Evolutionary conservation across 129 eudicot species (phyloP).

Genomic region (Cynara cardunculus): DNA sequence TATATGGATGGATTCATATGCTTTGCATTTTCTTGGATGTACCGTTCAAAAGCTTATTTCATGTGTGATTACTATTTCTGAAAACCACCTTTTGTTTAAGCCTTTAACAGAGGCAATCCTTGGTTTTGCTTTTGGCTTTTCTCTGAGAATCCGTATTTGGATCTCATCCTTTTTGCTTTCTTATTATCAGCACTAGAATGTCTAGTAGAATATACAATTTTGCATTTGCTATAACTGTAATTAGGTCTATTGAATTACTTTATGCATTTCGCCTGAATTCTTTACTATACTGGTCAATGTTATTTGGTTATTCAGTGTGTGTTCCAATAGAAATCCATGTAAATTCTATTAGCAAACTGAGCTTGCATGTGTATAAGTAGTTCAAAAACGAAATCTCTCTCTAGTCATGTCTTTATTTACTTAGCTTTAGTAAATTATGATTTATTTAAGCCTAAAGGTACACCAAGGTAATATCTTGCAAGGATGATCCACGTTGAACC

Average conservation of each 20-base stretch:
- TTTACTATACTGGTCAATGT: not conserved
- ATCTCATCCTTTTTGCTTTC: not conserved
- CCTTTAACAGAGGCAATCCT: not conserved
- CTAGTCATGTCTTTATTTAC: not conserved
- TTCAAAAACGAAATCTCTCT: not conserved
- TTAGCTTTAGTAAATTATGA: not conserved
- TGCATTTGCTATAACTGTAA: not conserved
- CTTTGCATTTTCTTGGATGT: not conserved
- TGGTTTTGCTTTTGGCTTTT: not conserved
- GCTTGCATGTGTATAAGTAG: not conserved
- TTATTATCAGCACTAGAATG: not conserved
- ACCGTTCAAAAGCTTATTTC: not conserved
- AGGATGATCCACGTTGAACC: not conserved
- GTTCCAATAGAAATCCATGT: not conserved
- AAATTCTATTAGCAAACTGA: not conserved
- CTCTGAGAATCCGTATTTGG: not conserved
- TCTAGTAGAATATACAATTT: not conserved
- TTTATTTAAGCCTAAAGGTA: not conserved
- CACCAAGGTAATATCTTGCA: not conserved
- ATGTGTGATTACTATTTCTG: not conserved
- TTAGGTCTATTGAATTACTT: not conserved
- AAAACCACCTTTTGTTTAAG: not conserved
- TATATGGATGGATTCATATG: not conserved
- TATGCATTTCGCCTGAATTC: not conserved
- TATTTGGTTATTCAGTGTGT: not conserved